Evolutionary conservation across 768 basidiomycete species (phyloP).

Genomic region (Pleurotus citrinopileatus): DNA sequence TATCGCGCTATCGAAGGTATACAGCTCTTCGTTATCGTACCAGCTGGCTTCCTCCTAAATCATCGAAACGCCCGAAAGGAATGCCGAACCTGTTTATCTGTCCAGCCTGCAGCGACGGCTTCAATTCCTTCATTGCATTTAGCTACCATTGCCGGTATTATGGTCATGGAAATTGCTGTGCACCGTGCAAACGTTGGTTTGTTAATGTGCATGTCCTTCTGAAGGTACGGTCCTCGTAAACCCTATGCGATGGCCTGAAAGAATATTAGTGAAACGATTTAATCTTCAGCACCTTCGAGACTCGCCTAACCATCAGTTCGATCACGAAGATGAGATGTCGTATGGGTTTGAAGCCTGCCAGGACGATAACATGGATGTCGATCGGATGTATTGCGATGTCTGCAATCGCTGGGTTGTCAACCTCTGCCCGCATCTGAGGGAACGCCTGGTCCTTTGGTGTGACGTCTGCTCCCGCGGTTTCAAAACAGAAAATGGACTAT

Average conservation of each 20-base stretch:
- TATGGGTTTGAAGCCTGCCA: background rate
- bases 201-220: background rate
- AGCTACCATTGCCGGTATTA: background rate
- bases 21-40: too few relatives aligned
- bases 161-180: background rate
- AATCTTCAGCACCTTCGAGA: background rate
- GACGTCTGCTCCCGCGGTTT: slow-evolving; percentile 30
- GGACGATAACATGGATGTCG: slow-evolving; percentile 7
- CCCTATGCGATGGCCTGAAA: too few relatives aligned
- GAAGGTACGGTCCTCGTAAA: too few relatives aligned
- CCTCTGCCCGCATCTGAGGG: slow-evolving; percentile 21
- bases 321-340: background rate
- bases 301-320: background rate
- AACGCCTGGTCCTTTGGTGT: slow-evolving; percentile 26
- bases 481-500: slow-evolving; percentile 14
- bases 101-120: too few relatives aligned
- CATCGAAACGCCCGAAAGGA: too few relatives aligned
- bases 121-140: too few relatives aligned
- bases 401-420: slow-evolving; percentile 21
- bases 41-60: too few relatives aligned
- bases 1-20: too few relatives aligned
- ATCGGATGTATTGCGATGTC: slow-evolving; percentile 16
- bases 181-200: background rate
- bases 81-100: too few relatives aligned
- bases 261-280: too few relatives aligned